Conservation (phyloP, 192 early-diverging fungal genomes). For the Podila clonocystis region DNA sequence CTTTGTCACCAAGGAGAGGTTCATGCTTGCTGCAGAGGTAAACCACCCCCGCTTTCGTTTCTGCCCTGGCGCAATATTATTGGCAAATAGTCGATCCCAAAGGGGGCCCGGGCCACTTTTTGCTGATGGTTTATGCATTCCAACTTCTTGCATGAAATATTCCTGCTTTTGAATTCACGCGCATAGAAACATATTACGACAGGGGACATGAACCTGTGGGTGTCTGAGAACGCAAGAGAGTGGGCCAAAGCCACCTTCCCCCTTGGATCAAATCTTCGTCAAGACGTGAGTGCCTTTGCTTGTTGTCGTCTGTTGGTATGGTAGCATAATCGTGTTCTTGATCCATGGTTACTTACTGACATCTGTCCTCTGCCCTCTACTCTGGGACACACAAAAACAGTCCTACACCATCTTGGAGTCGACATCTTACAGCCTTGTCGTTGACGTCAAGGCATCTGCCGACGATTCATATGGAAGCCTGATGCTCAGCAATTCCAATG, state of each 20-base stretch:
- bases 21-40: slow-evolving; percentile 75
- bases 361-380: slow-evolving; percentile 19
- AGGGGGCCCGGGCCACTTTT: neutral
- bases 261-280: slow-evolving; percentile 20
- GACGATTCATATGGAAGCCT: slow-evolving; percentile 70
- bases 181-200: slow-evolving; percentile 43
- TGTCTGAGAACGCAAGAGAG: slow-evolving; percentile 70
- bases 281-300: slow-evolving; percentile 9
- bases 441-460: slow-evolving; percentile 70
- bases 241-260: slow-evolving; percentile 73
- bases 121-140: neutral
- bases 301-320: neutral
- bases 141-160: neutral
- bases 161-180: neutral
- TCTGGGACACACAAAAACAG: slow-evolving; percentile 55
- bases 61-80: no score
- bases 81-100: no score
- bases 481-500: slow-evolving; percentile 89
- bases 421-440: slow-evolving; percentile 72
- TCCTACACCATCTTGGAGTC: slow-evolving; percentile 92
- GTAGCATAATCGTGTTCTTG: no score
- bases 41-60: slow-evolving; percentile 9
- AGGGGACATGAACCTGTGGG: slow-evolving; percentile 70
- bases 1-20: slow-evolving; percentile 75
- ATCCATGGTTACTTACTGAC: neutral